phyloP scores from a whole-genome alignment of 768 basidiomycete species.

The Hysterangium stoloniferum region DNA sequence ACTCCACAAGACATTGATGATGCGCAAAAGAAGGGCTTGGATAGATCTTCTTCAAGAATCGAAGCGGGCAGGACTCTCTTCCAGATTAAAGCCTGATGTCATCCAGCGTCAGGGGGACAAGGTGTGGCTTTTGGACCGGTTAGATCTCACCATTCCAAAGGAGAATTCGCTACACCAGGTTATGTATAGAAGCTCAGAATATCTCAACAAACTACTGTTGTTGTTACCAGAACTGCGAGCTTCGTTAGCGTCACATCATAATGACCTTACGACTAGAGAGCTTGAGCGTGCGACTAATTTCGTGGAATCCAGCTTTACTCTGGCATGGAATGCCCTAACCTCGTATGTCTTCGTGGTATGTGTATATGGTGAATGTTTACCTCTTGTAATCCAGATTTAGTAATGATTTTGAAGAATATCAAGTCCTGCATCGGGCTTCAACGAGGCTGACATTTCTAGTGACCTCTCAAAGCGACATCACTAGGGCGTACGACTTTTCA shows the following conservation, averaged over 20 bases:
- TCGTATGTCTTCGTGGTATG: slow-evolving; percentile 38
- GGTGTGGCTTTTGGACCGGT: slow-evolving; percentile 63
- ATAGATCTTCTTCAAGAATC: slow-evolving; percentile 87
- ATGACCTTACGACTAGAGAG: slow-evolving; percentile 81
- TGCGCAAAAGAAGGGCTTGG: slow-evolving; percentile 84
- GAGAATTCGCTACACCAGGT: slow-evolving; percentile 16
- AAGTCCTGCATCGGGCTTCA: neutral
- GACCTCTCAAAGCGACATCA: neutral
- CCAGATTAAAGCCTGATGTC: slow-evolving; percentile 62
- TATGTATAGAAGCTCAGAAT: slow-evolving; percentile 44
- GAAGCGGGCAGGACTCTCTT: slow-evolving; percentile 67
- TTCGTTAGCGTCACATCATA: slow-evolving; percentile 61
- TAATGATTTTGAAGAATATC: neutral
- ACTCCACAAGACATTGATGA: slow-evolving; percentile 62
- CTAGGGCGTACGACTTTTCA: neutral
- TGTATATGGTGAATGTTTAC: neutral
- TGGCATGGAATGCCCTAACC: slow-evolving; percentile 54
- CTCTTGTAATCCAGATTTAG: neutral
- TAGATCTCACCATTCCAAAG: slow-evolving; percentile 25
- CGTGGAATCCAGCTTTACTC: slow-evolving; percentile 69
- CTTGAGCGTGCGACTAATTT: slow-evolving; percentile 70
- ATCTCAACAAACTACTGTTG: slow-evolving; percentile 56
- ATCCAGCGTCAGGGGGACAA: slow-evolving; percentile 46
- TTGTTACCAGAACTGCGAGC: slow-evolving; percentile 59
- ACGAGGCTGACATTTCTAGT: neutral